Evolutionary conservation across 2,329 filamentous ascomycete species (phyloP), one percentile per base, ranked within the genome.

Genomic region (Hypoxylon sp.): DNA sequence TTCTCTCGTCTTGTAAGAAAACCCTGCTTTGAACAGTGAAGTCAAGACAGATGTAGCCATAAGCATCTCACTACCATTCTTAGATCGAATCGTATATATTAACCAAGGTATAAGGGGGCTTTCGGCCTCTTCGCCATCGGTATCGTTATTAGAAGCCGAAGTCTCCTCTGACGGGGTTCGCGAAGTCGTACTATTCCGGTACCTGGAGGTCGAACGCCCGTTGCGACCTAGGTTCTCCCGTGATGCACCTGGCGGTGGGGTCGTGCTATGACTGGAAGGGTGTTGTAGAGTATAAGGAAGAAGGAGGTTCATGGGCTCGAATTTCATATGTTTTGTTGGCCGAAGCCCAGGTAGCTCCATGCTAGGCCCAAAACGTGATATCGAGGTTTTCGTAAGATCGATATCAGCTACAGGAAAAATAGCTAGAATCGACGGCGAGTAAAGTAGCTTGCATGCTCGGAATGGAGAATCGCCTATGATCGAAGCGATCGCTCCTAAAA

Each of bases 401-500:
- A 88, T 86, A 47, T 87, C 86, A 42, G 86, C 80, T 47, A 85
- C 84, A 2, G 91, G 91, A 67, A 94, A 92, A 10, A 92, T 87
- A 19, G 90, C 88, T 62, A 92, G 81, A 44, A 94, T 88, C 0
- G 89, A 86, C 1, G 91, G 91, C 0, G 91, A 91, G 65, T 87
- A 90, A 47, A 91, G 80, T 53, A 93, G 86, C 73, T 93, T 88
- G 70, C 91, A 91, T 9, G 93, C 90, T 60, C 94, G 88, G 79
- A 91, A 92, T 72, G 90, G 91, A 0, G 95, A 98, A 74, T 93
- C 89, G 67, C 90, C 87, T 54, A 97, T 87, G 52, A 98, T 91
- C 50, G 90, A 87, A 19, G 90, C 87, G 55, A 97, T 88, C 0
- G 94, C 93, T 68, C 94, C 91, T 5, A 98, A 81, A 17, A 97